Percentiles rank a stretch among this genome's conserved stretches.
phyloP scores from a whole-genome alignment of 2,329 filamentous ascomycete genomes.

The Diaporthe ilicicola region DNA sequence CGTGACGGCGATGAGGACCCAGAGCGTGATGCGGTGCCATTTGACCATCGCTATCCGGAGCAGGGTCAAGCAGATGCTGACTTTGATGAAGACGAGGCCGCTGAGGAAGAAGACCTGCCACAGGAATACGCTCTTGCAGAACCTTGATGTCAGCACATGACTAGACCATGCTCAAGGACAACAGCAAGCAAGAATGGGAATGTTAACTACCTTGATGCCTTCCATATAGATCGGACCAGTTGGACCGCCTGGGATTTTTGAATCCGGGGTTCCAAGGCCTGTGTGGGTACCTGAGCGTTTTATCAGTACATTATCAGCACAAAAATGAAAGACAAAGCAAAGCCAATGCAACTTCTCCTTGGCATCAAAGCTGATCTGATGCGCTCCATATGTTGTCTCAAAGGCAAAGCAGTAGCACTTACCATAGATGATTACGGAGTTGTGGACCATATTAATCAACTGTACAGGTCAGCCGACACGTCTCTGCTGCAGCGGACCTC shows the following conservation, averaged over 20 bases:
- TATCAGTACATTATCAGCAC: not conserved
- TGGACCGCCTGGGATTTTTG: not conserved
- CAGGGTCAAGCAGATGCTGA: conserved; percentile 34
- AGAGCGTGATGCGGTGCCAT: conserved; percentile 28
- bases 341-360: no score
- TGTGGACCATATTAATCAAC: conserved; percentile 35
- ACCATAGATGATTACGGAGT: conserved; percentile 35
- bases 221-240: conserved; percentile 5
- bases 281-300: conserved; percentile 32
- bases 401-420: no score
- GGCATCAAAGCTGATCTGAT: no score
- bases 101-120: conserved; percentile 36
- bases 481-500: not conserved
- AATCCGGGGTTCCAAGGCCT: conserved; percentile 30
- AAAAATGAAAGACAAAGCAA: no score
- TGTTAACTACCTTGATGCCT: conserved; percentile 3
- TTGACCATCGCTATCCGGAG: conserved; percentile 31
- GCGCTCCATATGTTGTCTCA: no score
- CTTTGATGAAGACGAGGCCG: conserved; percentile 34
- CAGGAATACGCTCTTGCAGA: conserved; percentile 5
- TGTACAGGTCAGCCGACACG: not conserved
- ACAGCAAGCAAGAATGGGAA: not conserved
- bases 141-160: not conserved
- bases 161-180: not conserved
- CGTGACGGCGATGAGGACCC: conserved; percentile 29